These are phyloP conservation scores for Garcia nutans DNA, from an alignment of 345 rosid genomes.

Conservation along the genomic window DNA sequence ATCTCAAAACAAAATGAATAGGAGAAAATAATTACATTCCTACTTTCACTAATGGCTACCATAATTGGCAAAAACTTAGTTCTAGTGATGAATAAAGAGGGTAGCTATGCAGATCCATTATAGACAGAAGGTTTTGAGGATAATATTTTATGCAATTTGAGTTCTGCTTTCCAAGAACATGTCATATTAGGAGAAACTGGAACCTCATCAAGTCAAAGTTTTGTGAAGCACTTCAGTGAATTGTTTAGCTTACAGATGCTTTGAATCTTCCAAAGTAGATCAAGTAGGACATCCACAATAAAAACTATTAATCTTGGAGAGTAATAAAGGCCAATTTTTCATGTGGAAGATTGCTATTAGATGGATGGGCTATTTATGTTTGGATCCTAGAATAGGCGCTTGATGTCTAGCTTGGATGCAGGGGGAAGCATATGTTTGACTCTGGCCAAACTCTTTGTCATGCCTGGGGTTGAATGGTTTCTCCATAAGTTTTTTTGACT, in stretches of 20 bases:
- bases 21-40: neutral
- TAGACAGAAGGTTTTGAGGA: neutral
- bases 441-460: no score
- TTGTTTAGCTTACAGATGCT: neutral
- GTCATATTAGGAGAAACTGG: neutral
- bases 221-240: no score
- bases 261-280: neutral
- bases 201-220: neutral
- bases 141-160: neutral
- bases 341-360: no score
- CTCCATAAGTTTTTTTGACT: no score
- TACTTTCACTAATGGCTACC: neutral
- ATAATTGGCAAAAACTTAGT: neutral
- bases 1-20: neutral
- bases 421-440: no score
- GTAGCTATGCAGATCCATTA: neutral
- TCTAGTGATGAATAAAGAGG: slow-evolving; percentile 2
- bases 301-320: no score
- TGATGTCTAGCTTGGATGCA: no score
- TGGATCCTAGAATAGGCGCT: no score
- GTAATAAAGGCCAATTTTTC: no score
- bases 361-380: no score
- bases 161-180: neutral
- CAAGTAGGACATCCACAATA: neutral
- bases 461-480: no score